A percentile compares a stretch with the other conserved stretches of the same genome.
These are phyloP conservation scores for Agroathelia rolfsii DNA, from an alignment of 1,284 basidiomycete species.

Conservation along the genomic window DNA sequence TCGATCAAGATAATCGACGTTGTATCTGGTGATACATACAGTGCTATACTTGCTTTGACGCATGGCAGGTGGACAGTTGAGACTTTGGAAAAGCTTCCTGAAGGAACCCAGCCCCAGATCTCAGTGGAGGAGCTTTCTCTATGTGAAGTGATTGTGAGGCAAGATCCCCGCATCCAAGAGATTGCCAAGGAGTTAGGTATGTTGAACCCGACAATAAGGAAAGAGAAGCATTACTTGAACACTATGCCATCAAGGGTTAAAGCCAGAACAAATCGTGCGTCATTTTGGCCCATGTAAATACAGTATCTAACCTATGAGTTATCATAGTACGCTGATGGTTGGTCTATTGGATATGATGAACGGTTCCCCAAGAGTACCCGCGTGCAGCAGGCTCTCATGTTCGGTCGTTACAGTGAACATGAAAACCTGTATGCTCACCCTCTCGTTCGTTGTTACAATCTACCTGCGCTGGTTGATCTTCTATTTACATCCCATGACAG, in stretches of 20 bases:
- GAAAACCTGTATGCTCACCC: slow-evolving; percentile 81
- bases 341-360: slow-evolving; percentile 78
- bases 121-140: slow-evolving; percentile 67
- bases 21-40: slow-evolving; percentile 58
- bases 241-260: slow-evolving; percentile 37
- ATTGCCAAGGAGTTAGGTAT: slow-evolving; percentile 71
- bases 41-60: slow-evolving; percentile 42
- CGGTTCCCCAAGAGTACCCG: slow-evolving; percentile 64
- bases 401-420: slow-evolving; percentile 65
- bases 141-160: slow-evolving; percentile 59
- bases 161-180: slow-evolving; percentile 52
- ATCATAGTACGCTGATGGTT: slow-evolving; percentile 73
- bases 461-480: no score
- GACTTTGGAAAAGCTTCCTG: slow-evolving; percentile 47
- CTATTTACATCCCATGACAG: no score
- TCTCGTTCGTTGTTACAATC: slow-evolving; percentile 53
- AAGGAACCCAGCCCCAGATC: slow-evolving; percentile 68
- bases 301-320: no score
- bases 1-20: slow-evolving; percentile 52
- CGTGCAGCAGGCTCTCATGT: slow-evolving; percentile 73
- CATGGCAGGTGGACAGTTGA: slow-evolving; percentile 52
- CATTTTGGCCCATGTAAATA: no score
- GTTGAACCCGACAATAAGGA: slow-evolving; percentile 16
- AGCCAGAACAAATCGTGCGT: slow-evolving; percentile 70
- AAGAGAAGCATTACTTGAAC: slow-evolving; percentile 1